Evolutionary conservation across 345 rosid genomes (phyloP), one percentile per base, ranked within the genome.

Genomic region (Lumnitzera racemosa): DNA sequence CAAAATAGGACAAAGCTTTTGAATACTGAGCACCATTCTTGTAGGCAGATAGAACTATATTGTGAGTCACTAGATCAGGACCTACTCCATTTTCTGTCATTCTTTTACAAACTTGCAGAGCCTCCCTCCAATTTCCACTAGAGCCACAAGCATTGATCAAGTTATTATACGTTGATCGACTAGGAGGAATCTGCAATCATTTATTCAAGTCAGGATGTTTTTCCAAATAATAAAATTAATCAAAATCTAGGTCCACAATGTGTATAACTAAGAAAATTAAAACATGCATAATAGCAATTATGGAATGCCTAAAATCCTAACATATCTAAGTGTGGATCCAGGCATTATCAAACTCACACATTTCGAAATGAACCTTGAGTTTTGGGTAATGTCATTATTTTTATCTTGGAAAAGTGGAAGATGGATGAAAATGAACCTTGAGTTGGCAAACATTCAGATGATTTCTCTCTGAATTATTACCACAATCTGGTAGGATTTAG

Each of bases 1-100:
- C 89, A 67, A 81, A 91, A 77, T 89, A 91, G 56, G 96, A 85
- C 46, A 91, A 31, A 58, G 96, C 98, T 68, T 86, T 91, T 46
- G 81, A 70, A 73, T 76, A 87, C 78, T 89, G 95, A 54, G 77
- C 77, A 47, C 89, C 95, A 48, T 67, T 85, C 76, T 91, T 91
- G 71, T 81, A 91, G 27, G 98, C 96, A 56, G 96, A 87, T 69
- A 91, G 73, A 57, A 91, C 74, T 74, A 87, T 91, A 71, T 91
- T 91, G 68, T 89, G 96, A 58, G 98, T 89, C 58, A 91, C 95
- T 53, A 89, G 77, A 75, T 89, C 96, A n/a, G 98, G 98, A 36
- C 98, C 96, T 69, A 91, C 86, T 51, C 98, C 98, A 70, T 89
- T 87, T 74, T 91, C 98, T 9, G 95, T 87, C 98, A 91, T 87